Base-by-base conservation (phyloP, 2,329 filamentous ascomycete genomes). In the Fusarium xyrophilum region DNA sequence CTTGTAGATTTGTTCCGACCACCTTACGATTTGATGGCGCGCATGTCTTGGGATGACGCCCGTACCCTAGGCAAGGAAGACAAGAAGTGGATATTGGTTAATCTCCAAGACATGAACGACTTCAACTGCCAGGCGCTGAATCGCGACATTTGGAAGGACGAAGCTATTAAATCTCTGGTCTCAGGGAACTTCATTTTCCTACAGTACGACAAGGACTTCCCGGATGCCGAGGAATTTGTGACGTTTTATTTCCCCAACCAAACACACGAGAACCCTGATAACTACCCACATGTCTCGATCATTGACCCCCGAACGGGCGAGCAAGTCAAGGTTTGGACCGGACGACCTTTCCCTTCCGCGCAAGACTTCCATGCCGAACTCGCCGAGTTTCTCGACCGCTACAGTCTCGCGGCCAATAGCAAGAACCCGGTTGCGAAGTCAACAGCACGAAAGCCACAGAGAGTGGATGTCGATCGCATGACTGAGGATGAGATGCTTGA, bases 401-500 rank as follows among this genome's bases (percentile, higher is more conserved):
- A 98, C 81, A 97, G 94, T 76, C 83, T 99, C 52, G 93, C 91
- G 32, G 88, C 88, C 44, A 91, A 93, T 74, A 95, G 91, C 76
- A 97, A 96, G 81, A 99, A 99, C 75, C 96, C 96, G 0, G 93
- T 99, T 7, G 91, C 93, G 27, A 91, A 89, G 76, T 57, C 78
- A 19, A 73, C 75, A 32, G 85, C 89, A 6, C 91, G 93, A 75
- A 85, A 85, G 58, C 83, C 87, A 46, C 90, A 90, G 75, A 84
- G 87, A 53, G 84, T 92, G 56, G 92, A 95, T 69, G 87, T 97
- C 4, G 91, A 91, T 61, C 89, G 91, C 39, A 95, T 99, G 90
- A 97, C 93, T 1, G 96, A 99, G 76, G 94, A 98, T 51, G 94
- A 99, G 81, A 97, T 97, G 93, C 82, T 99, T 71, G 91, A 97